Percentiles rank a stretch among this genome's conserved stretches.
Evolutionary conservation across 805 yeast genomes (phyloP).

Genomic region (Saccharomycopsis fibuligera): DNA sequence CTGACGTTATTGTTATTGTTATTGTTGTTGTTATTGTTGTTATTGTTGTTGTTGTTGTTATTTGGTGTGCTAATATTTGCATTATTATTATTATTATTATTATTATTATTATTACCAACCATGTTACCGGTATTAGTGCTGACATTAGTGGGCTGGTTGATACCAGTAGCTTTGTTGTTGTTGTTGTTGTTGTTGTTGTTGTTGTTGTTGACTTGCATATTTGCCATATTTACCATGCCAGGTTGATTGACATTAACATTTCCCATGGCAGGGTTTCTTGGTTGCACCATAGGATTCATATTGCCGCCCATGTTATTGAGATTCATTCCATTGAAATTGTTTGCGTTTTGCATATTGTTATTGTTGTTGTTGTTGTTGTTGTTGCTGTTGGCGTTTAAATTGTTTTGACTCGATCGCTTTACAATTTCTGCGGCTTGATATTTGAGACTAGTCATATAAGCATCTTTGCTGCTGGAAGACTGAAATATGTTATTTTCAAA

Average conservation of each 20-base stretch:
- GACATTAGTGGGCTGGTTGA: not conserved
- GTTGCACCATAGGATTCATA: conserved; percentile 1
- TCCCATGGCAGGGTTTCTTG: not conserved
- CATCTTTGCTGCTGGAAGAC: conserved; percentile 6
- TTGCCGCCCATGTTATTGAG: conserved; percentile 5
- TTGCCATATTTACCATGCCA: no score
- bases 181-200: conserved; percentile 19
- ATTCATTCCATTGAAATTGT: not conserved
- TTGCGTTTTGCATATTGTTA: not conserved
- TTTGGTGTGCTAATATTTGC: not conserved
- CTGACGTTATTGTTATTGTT: conserved; percentile 15
- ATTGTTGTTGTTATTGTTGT: conserved; percentile 19
- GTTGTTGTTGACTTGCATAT: conserved; percentile 17
- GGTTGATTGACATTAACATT: conserved; percentile 1
- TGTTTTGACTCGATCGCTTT: not conserved
- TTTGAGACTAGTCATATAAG: conserved; percentile 14
- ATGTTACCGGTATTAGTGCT: not conserved
- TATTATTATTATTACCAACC: not conserved
- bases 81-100: conserved; percentile 1
- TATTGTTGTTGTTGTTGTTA: conserved; percentile 1
- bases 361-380: not conserved
- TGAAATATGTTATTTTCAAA: conserved; percentile 8
- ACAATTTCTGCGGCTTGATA: conserved; percentile 11
- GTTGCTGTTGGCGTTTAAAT: not conserved
- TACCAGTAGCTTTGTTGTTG: no score